Conservation (phyloP, 495 filamentous ascomycete species). For the Clohesyomyces aquaticus region DNA sequence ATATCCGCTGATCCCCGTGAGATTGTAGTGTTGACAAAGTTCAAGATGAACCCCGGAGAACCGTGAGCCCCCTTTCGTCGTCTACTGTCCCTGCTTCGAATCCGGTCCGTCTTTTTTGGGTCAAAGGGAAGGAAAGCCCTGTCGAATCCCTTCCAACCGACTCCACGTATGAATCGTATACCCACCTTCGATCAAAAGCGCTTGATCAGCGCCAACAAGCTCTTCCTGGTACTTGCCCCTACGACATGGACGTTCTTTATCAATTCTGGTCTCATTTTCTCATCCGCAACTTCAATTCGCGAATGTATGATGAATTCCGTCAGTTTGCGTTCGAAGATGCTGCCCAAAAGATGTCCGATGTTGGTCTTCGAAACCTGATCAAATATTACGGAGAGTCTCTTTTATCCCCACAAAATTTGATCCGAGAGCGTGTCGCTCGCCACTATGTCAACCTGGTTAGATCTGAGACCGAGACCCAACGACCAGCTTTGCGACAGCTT, state of each 20-base stretch:
- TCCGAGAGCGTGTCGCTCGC: conserved; percentile 56
- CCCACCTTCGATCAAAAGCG: conserved; percentile 58
- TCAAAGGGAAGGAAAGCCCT: conserved; percentile 52
- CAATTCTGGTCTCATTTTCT: conserved; percentile 81
- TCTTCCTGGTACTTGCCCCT: conserved; percentile 53
- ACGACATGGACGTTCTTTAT: conserved; percentile 70
- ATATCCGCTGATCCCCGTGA: conserved; percentile 34
- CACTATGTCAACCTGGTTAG: conserved; percentile 60
- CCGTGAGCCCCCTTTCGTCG: conserved; percentile 23
- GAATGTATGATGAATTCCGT: conserved; percentile 82
- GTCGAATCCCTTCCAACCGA: conserved; percentile 51
- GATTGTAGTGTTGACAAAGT: conserved; percentile 31
- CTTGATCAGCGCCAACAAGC: conserved; percentile 60
- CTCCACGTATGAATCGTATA: conserved; percentile 59
- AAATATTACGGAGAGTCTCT: conserved; percentile 63
- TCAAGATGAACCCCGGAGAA: conserved; percentile 28
- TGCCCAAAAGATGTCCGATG: conserved; percentile 51
- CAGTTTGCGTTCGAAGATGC: conserved; percentile 70
- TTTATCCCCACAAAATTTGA: conserved; percentile 53
- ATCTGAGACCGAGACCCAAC: conserved; percentile 47
- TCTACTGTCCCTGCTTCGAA: background rate
- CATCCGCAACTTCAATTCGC: conserved; percentile 71
- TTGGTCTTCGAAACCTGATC: conserved; percentile 60
- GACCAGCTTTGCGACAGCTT: conserved; percentile 56
- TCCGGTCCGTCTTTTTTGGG: conserved; percentile 49